Percentiles rank a stretch among this genome's conserved stretches.
These are phyloP conservation scores for Pyrus hybrid DNA, from an alignment of 331 rosid genomes.

Conservation along the genomic window DNA sequence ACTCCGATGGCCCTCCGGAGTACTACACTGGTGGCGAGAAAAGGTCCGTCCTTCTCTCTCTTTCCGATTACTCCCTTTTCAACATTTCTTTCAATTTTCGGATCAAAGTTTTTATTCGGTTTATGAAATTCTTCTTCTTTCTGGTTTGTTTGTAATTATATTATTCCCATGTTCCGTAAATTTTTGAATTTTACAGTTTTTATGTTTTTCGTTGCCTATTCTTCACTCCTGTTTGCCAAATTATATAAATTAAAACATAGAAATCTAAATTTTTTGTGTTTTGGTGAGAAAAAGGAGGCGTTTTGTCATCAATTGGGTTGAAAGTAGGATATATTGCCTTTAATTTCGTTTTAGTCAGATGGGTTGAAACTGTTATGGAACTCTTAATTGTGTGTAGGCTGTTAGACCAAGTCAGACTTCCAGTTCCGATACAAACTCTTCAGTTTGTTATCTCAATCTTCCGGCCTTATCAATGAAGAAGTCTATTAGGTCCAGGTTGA, in stretches of 20 bases:
- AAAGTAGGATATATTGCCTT: too few species aligned
- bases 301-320: not conserved
- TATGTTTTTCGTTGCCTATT: not conserved
- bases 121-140: not conserved
- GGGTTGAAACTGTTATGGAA: too few species aligned
- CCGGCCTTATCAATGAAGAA: too few species aligned
- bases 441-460: too few species aligned
- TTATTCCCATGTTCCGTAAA: too few species aligned
- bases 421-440: too few species aligned
- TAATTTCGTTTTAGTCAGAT: too few species aligned
- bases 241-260: not conserved
- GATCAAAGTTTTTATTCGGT: not conserved
- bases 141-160: not conserved
- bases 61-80: not conserved
- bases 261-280: not conserved
- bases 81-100: not conserved
- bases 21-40: conserved; percentile 98
- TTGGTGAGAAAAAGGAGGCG: not conserved
- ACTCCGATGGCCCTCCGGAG: conserved; percentile 92
- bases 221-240: not conserved
- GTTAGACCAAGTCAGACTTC: too few species aligned
- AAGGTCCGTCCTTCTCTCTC: conserved; percentile 39
- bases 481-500: too few species aligned
- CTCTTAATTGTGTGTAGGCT: too few species aligned
- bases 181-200: not conserved